Conservation (phyloP, 2,329 filamentous ascomycete species). For the Parasarocladium wereldwijsianum region DNA sequence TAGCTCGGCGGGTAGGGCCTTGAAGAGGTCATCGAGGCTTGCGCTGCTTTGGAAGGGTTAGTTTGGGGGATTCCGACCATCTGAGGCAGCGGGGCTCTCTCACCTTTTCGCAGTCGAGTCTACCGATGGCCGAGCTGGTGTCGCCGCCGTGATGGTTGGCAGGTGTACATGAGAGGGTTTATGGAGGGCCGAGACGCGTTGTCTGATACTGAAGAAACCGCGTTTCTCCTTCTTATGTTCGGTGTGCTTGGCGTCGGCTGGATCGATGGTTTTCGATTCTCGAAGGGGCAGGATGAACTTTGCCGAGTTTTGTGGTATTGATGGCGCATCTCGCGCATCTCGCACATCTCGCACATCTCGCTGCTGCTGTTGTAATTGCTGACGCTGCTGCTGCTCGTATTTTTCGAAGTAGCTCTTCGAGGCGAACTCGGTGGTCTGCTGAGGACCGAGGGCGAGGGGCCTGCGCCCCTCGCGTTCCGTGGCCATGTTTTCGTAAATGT, state of each 20-base stretch:
- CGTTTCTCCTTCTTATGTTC: constrained; percentile 26
- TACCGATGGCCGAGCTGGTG: constrained; percentile 9
- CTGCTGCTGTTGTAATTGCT: constrained; percentile 12
- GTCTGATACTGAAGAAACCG: constrained; percentile 25
- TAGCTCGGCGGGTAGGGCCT: constrained; percentile 43
- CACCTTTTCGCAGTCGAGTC: constrained; percentile 20
- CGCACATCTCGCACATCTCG: constrained; percentile 5
- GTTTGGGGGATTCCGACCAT: too few species aligned
- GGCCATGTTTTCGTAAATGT: constrained; percentile 16
- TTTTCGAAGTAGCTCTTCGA: constrained; percentile 51
- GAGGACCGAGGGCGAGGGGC: constrained; percentile 38
- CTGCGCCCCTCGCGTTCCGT: constrained; percentile 12
- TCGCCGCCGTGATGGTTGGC: background rate
- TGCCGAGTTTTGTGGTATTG: constrained; percentile 11
- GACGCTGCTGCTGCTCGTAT: constrained; percentile 30
- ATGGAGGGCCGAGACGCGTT: constrained; percentile 21
- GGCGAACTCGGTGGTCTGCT: constrained; percentile 51
- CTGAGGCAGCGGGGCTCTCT: background rate
- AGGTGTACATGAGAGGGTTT: constrained; percentile 13
- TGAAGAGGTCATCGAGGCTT: constrained; percentile 42
- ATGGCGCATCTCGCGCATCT: constrained; percentile 2
- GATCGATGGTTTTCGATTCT: constrained; percentile 19
- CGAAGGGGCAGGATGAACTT: constrained; percentile 36
- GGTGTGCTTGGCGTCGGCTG: constrained; percentile 9
- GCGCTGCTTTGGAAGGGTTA: too few species aligned